Percentiles rank a stretch among this genome's conserved stretches.
Evolutionary conservation across 768 basidiomycete species (phyloP).

Genomic region (Mycena belliarum): DNA sequence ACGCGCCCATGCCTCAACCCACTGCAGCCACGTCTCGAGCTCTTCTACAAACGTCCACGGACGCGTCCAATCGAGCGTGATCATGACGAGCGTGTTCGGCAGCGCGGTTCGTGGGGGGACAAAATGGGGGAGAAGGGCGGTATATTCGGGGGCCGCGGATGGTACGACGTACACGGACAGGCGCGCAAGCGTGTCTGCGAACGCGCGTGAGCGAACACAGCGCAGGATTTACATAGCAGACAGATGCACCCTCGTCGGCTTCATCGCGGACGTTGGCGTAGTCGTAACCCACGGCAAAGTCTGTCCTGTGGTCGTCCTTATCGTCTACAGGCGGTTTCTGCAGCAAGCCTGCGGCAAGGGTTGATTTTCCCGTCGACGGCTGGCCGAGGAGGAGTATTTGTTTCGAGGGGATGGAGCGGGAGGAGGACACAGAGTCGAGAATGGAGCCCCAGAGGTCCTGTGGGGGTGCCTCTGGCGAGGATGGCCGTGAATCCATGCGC

Average conservation of each 20-base stretch:
- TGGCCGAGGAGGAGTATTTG: slow-evolving; percentile 85
- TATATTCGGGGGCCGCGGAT: slow-evolving; percentile 71
- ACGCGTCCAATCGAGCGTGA: slow-evolving; percentile 92
- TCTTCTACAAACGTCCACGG: slow-evolving; percentile 92
- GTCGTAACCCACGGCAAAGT: slow-evolving; percentile 91
- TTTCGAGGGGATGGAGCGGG: slow-evolving; percentile 81
- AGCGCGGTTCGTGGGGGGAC: slow-evolving; percentile 69
- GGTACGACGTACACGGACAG: slow-evolving; percentile 92
- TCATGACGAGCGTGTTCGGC: slow-evolving; percentile 74
- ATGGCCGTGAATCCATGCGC: slow-evolving; percentile 46
- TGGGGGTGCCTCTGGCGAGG: slow-evolving; percentile 73
- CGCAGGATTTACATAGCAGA: slow-evolving; percentile 1
- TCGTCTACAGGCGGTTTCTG: slow-evolving; percentile 64
- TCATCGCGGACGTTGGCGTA: slow-evolving; percentile 91
- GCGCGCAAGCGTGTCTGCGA: slow-evolving; percentile 81
- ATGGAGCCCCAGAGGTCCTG: slow-evolving; percentile 93
- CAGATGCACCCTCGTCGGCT: slow-evolving; percentile 82
- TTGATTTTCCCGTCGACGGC: slow-evolving; percentile 76
- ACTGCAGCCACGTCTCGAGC: slow-evolving; percentile 78
- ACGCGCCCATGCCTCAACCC: slow-evolving; percentile 82
- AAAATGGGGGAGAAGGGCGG: slow-evolving; percentile 73
- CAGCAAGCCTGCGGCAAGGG: slow-evolving; percentile 68
- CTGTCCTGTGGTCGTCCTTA: slow-evolving; percentile 60
- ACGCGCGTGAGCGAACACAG: slow-evolving; percentile 1
- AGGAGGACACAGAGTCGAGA: slow-evolving; percentile 81